These are phyloP conservation scores for Phytophthora sp. DNA, from an alignment of 352 stramenopile species.

Conservation along the genomic window DNA sequence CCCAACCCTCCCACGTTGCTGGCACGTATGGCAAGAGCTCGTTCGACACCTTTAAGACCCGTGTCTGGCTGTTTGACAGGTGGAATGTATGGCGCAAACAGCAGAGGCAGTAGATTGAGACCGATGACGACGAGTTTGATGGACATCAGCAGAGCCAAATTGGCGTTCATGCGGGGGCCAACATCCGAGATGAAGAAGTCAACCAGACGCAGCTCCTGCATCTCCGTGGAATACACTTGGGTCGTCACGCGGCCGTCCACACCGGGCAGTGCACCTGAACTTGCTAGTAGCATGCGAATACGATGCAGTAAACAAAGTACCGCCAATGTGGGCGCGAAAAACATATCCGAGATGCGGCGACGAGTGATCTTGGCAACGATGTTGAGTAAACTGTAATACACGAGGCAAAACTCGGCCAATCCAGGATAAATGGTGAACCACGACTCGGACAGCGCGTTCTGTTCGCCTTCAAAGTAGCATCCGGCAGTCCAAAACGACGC, in stretches of 20 bases:
- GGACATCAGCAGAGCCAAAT: slow-evolving; percentile 43
- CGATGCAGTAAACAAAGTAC: slow-evolving; percentile 46
- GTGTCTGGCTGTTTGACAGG: slow-evolving; percentile 30
- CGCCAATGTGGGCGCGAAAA: slow-evolving; percentile 48
- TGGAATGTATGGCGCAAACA: slow-evolving; percentile 38
- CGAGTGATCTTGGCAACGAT: slow-evolving; percentile 44
- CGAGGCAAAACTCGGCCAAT: slow-evolving; percentile 43
- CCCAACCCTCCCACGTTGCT: slow-evolving; percentile 36
- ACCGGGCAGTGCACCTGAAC: slow-evolving; percentile 11
- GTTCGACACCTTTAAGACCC: slow-evolving; percentile 28
- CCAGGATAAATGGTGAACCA: slow-evolving; percentile 60
- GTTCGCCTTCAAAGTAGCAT: slow-evolving; percentile 53
- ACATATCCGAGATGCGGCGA: slow-evolving; percentile 39
- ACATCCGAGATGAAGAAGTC: slow-evolving; percentile 47
- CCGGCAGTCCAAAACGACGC: slow-evolving; percentile 51
- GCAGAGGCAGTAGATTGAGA: slow-evolving; percentile 44
- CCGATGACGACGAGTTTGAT: slow-evolving; percentile 50
- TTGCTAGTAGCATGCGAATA: slow-evolving; percentile 28
- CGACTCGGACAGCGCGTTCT: slow-evolving; percentile 45
- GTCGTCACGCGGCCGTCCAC: slow-evolving; percentile 47
- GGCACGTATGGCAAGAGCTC: slow-evolving; percentile 33
- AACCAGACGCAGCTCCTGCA: slow-evolving; percentile 36
- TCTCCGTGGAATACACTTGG: slow-evolving; percentile 33
- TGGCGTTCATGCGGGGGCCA: slow-evolving; percentile 39
- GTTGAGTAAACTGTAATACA: slow-evolving; percentile 59